phyloP scores from a whole-genome alignment of 495 filamentous ascomycete species.

The Talaromyces nanjingensis region DNA sequence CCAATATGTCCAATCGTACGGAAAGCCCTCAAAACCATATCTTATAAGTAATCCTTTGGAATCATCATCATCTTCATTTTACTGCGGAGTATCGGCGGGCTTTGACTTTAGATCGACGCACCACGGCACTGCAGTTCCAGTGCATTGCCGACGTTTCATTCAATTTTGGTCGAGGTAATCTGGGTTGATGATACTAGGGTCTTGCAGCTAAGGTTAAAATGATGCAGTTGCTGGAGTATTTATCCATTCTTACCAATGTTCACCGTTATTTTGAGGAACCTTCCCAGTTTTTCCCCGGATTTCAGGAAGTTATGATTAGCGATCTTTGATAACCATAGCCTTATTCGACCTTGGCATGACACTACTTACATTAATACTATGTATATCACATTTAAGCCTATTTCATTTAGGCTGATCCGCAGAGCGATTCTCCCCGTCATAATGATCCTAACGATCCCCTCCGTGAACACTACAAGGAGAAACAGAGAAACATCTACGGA shows the following conservation, averaged over 20 bases:
- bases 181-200: neutral
- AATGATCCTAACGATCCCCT: neutral
- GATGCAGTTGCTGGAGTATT: neutral
- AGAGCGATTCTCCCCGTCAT: neutral
- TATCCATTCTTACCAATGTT: neutral
- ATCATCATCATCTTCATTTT: neutral
- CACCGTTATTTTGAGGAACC: neutral
- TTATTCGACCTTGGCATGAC: neutral
- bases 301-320: neutral
- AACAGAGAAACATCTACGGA: neutral
- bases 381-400: neutral
- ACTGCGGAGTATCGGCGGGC: neutral
- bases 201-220: neutral
- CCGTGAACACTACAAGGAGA: neutral
- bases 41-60: neutral
- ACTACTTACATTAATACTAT: neutral
- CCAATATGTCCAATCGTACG: neutral
- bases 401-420: slow-evolving; percentile 1
- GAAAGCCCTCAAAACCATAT: neutral
- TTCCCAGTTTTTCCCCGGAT: neutral
- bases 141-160: neutral
- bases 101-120: neutral
- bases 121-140: neutral
- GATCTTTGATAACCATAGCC: neutral
- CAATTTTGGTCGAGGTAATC: neutral